Evolutionary conservation across 805 yeast genomes (phyloP).

Genomic region (Maudiozyma pseudohumilis): DNA sequence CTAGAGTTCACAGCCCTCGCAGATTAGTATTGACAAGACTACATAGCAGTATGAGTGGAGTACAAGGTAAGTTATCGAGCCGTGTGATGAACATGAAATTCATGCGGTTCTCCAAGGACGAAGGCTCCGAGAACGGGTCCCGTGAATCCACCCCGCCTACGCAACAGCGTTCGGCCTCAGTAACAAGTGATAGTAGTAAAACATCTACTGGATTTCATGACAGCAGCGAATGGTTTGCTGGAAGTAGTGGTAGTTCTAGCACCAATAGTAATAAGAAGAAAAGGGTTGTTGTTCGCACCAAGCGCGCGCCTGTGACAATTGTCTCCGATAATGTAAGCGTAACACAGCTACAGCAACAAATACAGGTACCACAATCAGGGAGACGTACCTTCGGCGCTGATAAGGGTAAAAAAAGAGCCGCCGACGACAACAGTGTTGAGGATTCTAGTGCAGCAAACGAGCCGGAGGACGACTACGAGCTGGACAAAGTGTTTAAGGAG

Average conservation of each 20-base stretch:
- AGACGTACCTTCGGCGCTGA: slow-evolving; percentile 3
- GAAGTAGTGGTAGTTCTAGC: not conserved
- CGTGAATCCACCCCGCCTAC: not conserved
- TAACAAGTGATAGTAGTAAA: not conserved
- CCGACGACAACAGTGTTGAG: slow-evolving; percentile 9
- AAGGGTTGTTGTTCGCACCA: slow-evolving; percentile 13
- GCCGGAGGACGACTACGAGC: slow-evolving; percentile 15
- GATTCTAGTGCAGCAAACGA: slow-evolving; percentile 30
- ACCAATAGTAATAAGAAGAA: slow-evolving; percentile 26
- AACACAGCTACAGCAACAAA: slow-evolving; percentile 1
- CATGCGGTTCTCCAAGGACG: slow-evolving; percentile 39
- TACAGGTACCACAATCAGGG: not conserved
- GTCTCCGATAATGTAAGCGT: slow-evolving; percentile 2
- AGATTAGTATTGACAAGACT: not conserved
- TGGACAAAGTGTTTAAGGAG: slow-evolving; percentile 17
- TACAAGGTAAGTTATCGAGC: slow-evolving; percentile 40
- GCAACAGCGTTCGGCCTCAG: no score
- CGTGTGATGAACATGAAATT: slow-evolving; percentile 81
- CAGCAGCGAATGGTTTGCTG: slow-evolving; percentile 16
- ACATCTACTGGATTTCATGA: slow-evolving; percentile 9
- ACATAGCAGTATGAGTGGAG: slow-evolving; percentile 18
- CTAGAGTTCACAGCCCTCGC: no score
- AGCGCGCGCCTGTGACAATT: not conserved
- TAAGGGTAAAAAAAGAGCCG: slow-evolving; percentile 28
- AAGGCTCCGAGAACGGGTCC: slow-evolving; percentile 7